Conservation (phyloP, 768 basidiomycete genomes). For the Pluteus cervinus region DNA sequence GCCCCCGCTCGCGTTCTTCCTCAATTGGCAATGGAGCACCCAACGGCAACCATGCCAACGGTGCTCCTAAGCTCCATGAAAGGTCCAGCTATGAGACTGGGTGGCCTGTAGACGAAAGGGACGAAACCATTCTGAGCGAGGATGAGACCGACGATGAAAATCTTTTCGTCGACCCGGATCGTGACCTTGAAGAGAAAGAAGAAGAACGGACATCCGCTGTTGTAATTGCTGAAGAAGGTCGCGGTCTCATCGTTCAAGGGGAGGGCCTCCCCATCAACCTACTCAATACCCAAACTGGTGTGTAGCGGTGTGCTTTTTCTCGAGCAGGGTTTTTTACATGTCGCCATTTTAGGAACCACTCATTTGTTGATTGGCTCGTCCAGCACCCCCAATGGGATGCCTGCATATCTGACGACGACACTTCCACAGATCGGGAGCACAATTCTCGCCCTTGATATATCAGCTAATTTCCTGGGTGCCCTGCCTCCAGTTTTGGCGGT, state of each 20-base stretch:
- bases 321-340: no score
- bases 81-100: slow-evolving; percentile 73
- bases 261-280: slow-evolving; percentile 56
- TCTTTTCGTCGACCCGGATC: slow-evolving; percentile 32
- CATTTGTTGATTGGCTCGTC: slow-evolving; percentile 89
- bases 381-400: slow-evolving; percentile 69
- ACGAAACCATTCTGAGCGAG: slow-evolving; percentile 55
- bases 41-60: slow-evolving; percentile 33
- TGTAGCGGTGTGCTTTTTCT: no score
- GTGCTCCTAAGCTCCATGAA: slow-evolving; percentile 43
- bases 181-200: slow-evolving; percentile 34
- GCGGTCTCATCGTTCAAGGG: slow-evolving; percentile 75
- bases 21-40: slow-evolving; percentile 45
- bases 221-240: slow-evolving; percentile 78
- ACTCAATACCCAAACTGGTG: slow-evolving; percentile 63
- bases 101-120: slow-evolving; percentile 74
- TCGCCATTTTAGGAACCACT: slow-evolving; percentile 64
- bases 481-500: slow-evolving; percentile 79
- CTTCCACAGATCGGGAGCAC: slow-evolving; percentile 72
- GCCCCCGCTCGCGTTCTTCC: slow-evolving; percentile 65
- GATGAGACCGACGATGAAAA: slow-evolving; percentile 50
- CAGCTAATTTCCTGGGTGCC: slow-evolving; percentile 77
- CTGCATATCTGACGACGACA: slow-evolving; percentile 61
- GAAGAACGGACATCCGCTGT: slow-evolving; percentile 74
- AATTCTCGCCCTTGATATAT: slow-evolving; percentile 90